These are phyloP conservation scores for Pelargonium myrrhifolium DNA, from an alignment of 441 rosid genomes.

Conservation along the genomic window DNA sequence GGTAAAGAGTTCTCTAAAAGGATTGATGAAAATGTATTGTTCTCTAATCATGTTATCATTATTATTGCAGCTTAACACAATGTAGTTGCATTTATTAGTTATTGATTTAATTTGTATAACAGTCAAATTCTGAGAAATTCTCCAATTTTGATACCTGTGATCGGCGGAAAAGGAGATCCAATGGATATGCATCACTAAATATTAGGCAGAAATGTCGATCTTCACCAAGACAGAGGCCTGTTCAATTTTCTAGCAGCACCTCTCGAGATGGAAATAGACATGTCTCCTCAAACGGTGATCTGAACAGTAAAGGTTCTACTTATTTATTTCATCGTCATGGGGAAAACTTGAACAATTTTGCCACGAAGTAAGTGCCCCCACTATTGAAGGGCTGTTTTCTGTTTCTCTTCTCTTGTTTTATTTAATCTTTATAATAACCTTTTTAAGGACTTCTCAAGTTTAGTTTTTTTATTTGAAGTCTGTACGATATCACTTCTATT, in stretches of 20 bases:
- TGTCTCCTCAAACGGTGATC: conserved; percentile 17
- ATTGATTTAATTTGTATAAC: conserved; percentile 25
- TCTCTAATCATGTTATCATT: conserved; percentile 12
- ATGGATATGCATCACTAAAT: conserved; percentile 25
- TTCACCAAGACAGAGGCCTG: conserved; percentile 29
- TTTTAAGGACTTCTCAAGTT: neutral
- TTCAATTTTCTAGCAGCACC: conserved; percentile 23
- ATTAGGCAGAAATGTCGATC: conserved; percentile 20
- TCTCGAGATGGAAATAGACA: conserved; percentile 22
- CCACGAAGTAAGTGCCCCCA: conserved; percentile 1
- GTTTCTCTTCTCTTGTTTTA: neutral
- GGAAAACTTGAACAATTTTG: conserved; percentile 10
- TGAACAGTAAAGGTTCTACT: conserved; percentile 26
- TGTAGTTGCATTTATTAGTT: conserved; percentile 14
- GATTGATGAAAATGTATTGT: conserved; percentile 49
- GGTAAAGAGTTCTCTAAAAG: conserved; percentile 32
- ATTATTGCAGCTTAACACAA: conserved; percentile 16
- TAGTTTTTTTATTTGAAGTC: neutral
- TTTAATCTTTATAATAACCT: neutral
- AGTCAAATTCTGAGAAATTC: conserved; percentile 42
- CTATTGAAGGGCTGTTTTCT: neutral
- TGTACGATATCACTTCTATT: neutral
- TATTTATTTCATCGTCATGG: conserved; percentile 20
- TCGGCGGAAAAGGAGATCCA: conserved; percentile 22
- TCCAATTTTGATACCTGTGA: conserved; percentile 30